Evolutionary conservation across 1,284 basidiomycete species (phyloP), one percentile per base, ranked within the genome.

Genomic region (Ganoderma leucocontextum): DNA sequence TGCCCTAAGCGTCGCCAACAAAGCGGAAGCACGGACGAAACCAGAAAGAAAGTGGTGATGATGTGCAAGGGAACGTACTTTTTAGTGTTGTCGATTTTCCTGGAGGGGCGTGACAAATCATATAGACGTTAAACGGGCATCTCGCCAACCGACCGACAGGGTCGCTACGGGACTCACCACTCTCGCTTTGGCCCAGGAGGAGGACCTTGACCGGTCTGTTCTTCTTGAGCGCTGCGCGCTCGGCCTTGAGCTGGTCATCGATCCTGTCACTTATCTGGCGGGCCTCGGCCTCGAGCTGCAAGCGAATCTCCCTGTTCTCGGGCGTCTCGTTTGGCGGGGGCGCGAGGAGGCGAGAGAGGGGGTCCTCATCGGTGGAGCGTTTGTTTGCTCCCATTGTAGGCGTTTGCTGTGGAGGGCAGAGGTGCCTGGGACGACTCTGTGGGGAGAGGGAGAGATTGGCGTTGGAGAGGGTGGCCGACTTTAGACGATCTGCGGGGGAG

Each of bases 181-280:
- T 91, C 80, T 92, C 91, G 73, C 90, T 91, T 78, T 93, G 91
- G 15, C 91, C 91, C 8, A 92, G 81, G 12, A 92, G 74, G 4
- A 92, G 75, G 7, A 92, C 84, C 72, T 87, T 87, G 36, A 91
- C 85, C 1, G 84, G 76, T 72, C 84, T 85, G 70, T 85, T 80
- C 75, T 85, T 86, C 80, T 83, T 88, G 74, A 87, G 73, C 5
- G 82, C 80, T 2, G 75, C 82, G 65, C 78, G 81, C 70, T 89
- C 88, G 52, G 75, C 80, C 67, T 84, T 86, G 63, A 91, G 78
- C 72, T 87, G 83, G 59, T 89, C 88, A 76, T 92, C 90, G 67
- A 91, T 92, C 72, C 79, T 80, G 73, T 91, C 85, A 75, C 88
- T 91, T 63, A 88, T 80, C 62, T 79, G 78, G 72, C 84, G 82